These are phyloP conservation scores for Marvania coccoides DNA, from an alignment of 139 green algal species.

Conservation along the genomic window DNA sequence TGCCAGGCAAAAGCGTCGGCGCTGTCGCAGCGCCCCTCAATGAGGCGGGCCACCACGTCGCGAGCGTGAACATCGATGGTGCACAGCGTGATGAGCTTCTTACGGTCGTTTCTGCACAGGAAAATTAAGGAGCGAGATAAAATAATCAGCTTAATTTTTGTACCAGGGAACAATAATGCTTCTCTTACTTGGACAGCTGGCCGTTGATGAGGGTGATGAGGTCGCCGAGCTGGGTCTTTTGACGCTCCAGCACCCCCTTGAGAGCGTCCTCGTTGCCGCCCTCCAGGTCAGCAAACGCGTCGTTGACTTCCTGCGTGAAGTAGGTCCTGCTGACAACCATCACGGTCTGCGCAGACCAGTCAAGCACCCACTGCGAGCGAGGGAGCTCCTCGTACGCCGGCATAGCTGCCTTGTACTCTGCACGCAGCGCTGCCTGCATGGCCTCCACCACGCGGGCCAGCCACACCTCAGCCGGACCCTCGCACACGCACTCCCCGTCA, in stretches of 20 bases:
- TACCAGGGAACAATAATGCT: too few species aligned
- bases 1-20: slow-evolving; percentile 83
- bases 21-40: slow-evolving; percentile 75
- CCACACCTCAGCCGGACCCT: slow-evolving; percentile 75
- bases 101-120: slow-evolving; percentile 76
- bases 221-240: slow-evolving; percentile 68
- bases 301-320: slow-evolving; percentile 82
- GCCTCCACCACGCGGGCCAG: slow-evolving; percentile 70
- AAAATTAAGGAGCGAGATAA: too few species aligned
- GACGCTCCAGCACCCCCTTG: slow-evolving; percentile 47
- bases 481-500: slow-evolving; percentile 55
- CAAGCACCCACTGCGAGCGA: slow-evolving; percentile 74
- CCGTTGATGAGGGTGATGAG: slow-evolving; percentile 85
- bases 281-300: slow-evolving; percentile 87
- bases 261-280: slow-evolving; percentile 89
- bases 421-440: slow-evolving; percentile 63
- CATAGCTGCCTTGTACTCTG: slow-evolving; percentile 71
- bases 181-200: slow-evolving; percentile 55
- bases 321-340: slow-evolving; percentile 80
- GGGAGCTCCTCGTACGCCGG: slow-evolving; percentile 81
- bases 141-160: too few species aligned
- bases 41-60: slow-evolving; percentile 79
- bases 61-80: slow-evolving; percentile 91
- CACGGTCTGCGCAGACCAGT: slow-evolving; percentile 79
- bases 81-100: slow-evolving; percentile 92